phyloP scores from a whole-genome alignment of 768 basidiomycete species.

The Phanerochaete carnosa region DNA sequence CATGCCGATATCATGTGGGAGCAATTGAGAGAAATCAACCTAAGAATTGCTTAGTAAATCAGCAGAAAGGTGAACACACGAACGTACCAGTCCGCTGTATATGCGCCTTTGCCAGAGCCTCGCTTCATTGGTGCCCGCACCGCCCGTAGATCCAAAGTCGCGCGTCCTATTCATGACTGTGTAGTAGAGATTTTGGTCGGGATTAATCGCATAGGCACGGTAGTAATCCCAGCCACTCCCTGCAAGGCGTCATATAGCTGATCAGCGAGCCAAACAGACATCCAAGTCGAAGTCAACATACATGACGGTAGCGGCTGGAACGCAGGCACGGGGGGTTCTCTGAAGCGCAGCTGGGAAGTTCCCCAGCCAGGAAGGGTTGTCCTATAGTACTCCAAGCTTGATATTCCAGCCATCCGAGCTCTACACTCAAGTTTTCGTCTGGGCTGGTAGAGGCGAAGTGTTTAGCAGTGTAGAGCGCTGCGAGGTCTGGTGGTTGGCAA shows the following conservation, averaged over 20 bases:
- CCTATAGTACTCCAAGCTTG: conserved; percentile 23
- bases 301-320: conserved; percentile 51
- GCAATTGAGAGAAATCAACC: conserved; percentile 49
- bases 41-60: conserved; percentile 19
- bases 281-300: conserved; percentile 29
- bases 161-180: conserved; percentile 31
- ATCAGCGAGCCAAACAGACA: background rate
- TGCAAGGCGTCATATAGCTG: conserved; percentile 23
- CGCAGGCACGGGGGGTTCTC: conserved; percentile 29
- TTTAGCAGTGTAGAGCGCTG: background rate
- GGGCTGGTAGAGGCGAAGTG: background rate
- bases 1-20: conserved; percentile 63
- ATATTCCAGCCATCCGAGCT: background rate
- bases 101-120: conserved; percentile 61
- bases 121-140: conserved; percentile 59
- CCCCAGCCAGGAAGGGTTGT: conserved; percentile 43
- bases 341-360: conserved; percentile 36
- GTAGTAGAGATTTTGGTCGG: conserved; percentile 44
- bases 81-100: conserved; percentile 57
- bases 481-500: background rate
- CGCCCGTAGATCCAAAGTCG: conserved; percentile 21
- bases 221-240: conserved; percentile 65
- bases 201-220: conserved; percentile 54
- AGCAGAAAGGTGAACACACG: background rate
- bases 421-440: background rate